Conservation (phyloP, 1,139 yeast genomes). For the Yamadazyma diddensiae region DNA sequence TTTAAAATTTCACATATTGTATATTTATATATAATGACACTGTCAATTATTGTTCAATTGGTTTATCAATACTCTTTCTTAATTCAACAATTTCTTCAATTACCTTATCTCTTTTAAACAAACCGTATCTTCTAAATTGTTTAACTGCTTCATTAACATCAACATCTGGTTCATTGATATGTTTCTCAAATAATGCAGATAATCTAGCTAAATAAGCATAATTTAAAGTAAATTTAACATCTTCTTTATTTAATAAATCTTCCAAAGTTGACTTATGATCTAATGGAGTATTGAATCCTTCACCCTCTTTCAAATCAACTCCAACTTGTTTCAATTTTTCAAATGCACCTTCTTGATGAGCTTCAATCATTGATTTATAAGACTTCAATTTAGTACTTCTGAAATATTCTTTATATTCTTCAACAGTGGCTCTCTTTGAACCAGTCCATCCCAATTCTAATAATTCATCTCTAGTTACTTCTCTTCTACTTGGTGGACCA, state of each 20-base stretch:
- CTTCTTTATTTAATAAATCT: conserved; percentile 24
- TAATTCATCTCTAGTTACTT: conserved; percentile 54
- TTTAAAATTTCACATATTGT: too few species aligned
- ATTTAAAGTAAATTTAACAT: conserved; percentile 43
- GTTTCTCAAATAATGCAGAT: conserved; percentile 44
- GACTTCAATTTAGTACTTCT: conserved; percentile 62
- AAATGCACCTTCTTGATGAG: conserved; percentile 72
- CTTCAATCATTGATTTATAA: conserved; percentile 76
- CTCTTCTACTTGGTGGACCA: conserved; percentile 28
- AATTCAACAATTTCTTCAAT: conserved; percentile 37
- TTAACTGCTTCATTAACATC: conserved; percentile 42
- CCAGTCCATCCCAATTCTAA: conserved; percentile 89
- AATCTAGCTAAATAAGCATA: conserved; percentile 53
- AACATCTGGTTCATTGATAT: conserved; percentile 28
- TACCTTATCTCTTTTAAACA: conserved; percentile 45
- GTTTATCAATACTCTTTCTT: conserved; percentile 26
- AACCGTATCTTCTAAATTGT: conserved; percentile 62
- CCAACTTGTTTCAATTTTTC: conserved; percentile 61
- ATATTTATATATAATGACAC: neutral
- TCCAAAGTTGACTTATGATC: conserved; percentile 23
- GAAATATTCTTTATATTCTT: conserved; percentile 70
- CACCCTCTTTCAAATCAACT: conserved; percentile 62
- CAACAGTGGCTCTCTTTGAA: conserved; percentile 66
- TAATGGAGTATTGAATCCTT: conserved; percentile 75
- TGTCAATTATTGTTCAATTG: too few species aligned